Base-by-base conservation (phyloP, 768 basidiomycete genomes). In the Podaxis sp. region DNA sequence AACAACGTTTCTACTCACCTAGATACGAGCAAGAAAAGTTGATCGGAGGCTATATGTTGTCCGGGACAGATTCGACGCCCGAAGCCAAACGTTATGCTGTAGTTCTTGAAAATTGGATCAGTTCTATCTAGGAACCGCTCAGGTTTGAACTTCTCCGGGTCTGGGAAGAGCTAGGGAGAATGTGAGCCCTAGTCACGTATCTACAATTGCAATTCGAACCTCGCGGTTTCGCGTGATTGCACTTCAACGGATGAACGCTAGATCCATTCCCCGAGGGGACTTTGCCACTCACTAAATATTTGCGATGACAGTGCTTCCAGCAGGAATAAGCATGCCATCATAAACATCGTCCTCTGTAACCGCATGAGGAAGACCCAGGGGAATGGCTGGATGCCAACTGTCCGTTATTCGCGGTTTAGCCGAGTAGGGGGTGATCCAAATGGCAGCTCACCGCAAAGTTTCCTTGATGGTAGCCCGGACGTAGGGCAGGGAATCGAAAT, bases 261-360 rank as follows among this genome's bases (percentile, higher is more conserved):
- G 43, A 19, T 7, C 43, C 19, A 19, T 17, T 19, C 19, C 4
- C 19, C 17, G 17, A 46, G 43, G 0, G 43, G n/a, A 46, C 19
- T 19, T n/a, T 19, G 19, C 7, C 43, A 69, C 71, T 6, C 47
- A 70, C 71, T 67, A 69, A 27, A 72, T 55, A 40, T 70, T 72
- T 0, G 69, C 67, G 38, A 67, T 60, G 2, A 72, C 58, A 2
- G 68, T 68, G 8, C 65, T 72, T 11, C 74, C 77, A 43, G 74
- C 74, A 4, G 77, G 77, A 25, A 80, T 75, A 49, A 72, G 67
- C 66, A 73, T 75, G 1, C 71, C 74, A 0, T 76, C 63, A 59
- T 80, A 77, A 0, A 69, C 66, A 55, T 79, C 77, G 52, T 80
- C 78, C 38, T 68, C 68, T 24, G 66, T 71, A n/a, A 69, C 63